Evolutionary conservation across 805 yeast genomes (phyloP), one percentile per base, ranked within the genome.

Genomic region (Suhomyces xylopsoci): DNA sequence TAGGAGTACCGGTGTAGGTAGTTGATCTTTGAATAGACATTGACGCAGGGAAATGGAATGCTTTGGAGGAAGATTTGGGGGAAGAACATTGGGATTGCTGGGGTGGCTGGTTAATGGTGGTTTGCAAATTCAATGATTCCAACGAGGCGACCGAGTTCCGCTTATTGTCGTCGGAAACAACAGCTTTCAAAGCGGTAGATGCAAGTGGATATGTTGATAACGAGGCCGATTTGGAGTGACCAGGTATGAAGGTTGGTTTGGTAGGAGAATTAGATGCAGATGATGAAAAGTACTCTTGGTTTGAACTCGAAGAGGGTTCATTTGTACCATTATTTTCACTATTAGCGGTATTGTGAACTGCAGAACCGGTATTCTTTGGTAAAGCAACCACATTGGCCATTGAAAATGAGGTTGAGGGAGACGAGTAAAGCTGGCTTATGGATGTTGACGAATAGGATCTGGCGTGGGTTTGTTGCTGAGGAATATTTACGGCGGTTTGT

Each of bases 391-490:
- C 85, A 65, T 81, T 82, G 5, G 76, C 73, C 45, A 70, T 58
- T 3, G 82, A 80, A 41, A 85, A 81, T 7, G 88, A 83, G 24
- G 88, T 86, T 55, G 87, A 85, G 15, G 91, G 89, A 24, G 86
- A 84, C 2, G 84, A 71, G 54, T 81, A 79, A 58, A 80, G 61
- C 51, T 63, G 62, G 49, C 62, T 58, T 19, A 67, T 63, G 54
- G 63, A 68, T 17, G 65, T 56, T 14, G 74, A 62, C 3, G 74
- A 70, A 58, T 67, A 71, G 5, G 77, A 68, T 52, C 76, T 67
- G 20, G 68, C 68, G 46, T 71, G 66, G 20, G 58, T 51, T 20
- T 22, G 41, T 48, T 38, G 65, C 30, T 54, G 55, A 19, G 26
- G 32, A 36, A 9, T 34, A 47, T 30, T 45, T 5, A 34, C 26